phyloP scores from a whole-genome alignment of 495 filamentous ascomycete genomes.

The Penicillium soppii region DNA sequence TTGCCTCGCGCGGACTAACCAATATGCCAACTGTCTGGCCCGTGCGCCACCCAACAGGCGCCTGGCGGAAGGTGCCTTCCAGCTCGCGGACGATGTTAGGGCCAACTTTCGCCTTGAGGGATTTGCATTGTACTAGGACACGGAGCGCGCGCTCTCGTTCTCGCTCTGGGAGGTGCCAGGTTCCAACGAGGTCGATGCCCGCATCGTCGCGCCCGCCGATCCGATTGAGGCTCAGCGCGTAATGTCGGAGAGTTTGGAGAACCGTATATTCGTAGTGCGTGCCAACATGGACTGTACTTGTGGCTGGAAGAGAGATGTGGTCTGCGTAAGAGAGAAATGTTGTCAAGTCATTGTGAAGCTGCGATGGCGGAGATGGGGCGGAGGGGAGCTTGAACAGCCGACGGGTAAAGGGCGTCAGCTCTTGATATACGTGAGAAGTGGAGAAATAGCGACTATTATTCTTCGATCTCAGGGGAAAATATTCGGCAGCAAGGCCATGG shows the following conservation, averaged over 20 bases:
- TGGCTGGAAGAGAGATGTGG: constrained; percentile 37
- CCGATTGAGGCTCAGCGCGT: constrained; percentile 67
- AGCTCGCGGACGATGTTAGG: constrained; percentile 78
- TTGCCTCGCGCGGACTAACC: constrained; percentile 53
- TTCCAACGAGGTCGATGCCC: constrained; percentile 83
- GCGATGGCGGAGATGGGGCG: constrained; percentile 43
- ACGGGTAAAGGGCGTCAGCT: constrained; percentile 35
- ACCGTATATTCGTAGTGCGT: constrained; percentile 74
- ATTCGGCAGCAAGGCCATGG: constrained; percentile 17
- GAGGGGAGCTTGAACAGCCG: constrained; percentile 41
- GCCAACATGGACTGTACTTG: constrained; percentile 44
- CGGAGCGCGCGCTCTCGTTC: constrained; percentile 48
- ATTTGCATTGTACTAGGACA: constrained; percentile 84
- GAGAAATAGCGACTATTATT: constrained; percentile 12
- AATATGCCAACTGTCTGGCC: constrained; percentile 62
- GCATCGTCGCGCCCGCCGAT: constrained; percentile 72
- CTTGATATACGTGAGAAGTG: constrained; percentile 10
- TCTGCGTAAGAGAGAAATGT: constrained; percentile 73
- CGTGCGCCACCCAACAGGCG: constrained; percentile 66
- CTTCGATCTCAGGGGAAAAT: neutral
- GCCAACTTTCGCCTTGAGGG: constrained; percentile 49
- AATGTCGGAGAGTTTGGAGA: constrained; percentile 54
- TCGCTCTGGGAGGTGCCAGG: constrained; percentile 63
- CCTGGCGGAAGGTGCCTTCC: constrained; percentile 73
- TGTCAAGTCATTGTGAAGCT: constrained; percentile 62